Evolutionary conservation across 1,284 basidiomycete species (phyloP).

Genomic region (Pulveroboletus sp.): DNA sequence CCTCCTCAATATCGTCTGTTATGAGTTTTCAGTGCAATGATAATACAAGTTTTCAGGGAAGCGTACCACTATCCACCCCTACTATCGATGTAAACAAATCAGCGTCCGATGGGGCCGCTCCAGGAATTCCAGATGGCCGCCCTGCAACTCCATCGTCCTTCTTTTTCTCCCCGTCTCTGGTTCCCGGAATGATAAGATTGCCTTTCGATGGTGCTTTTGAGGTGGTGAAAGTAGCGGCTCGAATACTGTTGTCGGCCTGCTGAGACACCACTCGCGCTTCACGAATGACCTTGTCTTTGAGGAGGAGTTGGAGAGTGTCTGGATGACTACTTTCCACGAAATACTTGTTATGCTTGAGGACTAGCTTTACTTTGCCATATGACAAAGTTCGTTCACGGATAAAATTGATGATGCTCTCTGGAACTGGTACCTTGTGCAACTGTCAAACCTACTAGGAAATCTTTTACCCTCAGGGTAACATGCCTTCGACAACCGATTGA

Average conservation of each 20-base stretch:
- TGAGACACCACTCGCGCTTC: slow-evolving; percentile 74
- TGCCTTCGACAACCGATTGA: slow-evolving; percentile 86
- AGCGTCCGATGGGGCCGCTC: slow-evolving; percentile 52
- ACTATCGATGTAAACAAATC: slow-evolving; percentile 90
- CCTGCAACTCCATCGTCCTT: slow-evolving; percentile 53
- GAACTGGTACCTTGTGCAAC: slow-evolving; percentile 76
- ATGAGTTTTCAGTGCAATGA: slow-evolving; percentile 8
- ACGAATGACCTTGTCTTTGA: slow-evolving; percentile 85
- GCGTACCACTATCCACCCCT: slow-evolving; percentile 83
- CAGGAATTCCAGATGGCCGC: slow-evolving; percentile 36
- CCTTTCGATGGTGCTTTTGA: slow-evolving; percentile 81
- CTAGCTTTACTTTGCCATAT: slow-evolving; percentile 96
- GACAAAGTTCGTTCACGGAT: slow-evolving; percentile 91
- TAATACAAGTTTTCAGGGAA: not conserved
- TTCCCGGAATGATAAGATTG: slow-evolving; percentile 83
- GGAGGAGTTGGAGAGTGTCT: slow-evolving; percentile 82
- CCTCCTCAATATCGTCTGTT: slow-evolving; percentile 92
- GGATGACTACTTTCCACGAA: slow-evolving; percentile 93
- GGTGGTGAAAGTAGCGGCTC: slow-evolving; percentile 79
- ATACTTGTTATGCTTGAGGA: slow-evolving; percentile 95
- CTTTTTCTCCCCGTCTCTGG: slow-evolving; percentile 68
- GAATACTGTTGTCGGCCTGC: slow-evolving; percentile 67
- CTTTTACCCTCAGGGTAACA: slow-evolving; percentile 18
- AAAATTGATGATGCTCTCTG: slow-evolving; percentile 77
- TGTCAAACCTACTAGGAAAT: slow-evolving; percentile 8